Evolutionary conservation across 805 yeast genomes (phyloP), one percentile per base, ranked within the genome.

Genomic region (Barnettozyma populi): DNA sequence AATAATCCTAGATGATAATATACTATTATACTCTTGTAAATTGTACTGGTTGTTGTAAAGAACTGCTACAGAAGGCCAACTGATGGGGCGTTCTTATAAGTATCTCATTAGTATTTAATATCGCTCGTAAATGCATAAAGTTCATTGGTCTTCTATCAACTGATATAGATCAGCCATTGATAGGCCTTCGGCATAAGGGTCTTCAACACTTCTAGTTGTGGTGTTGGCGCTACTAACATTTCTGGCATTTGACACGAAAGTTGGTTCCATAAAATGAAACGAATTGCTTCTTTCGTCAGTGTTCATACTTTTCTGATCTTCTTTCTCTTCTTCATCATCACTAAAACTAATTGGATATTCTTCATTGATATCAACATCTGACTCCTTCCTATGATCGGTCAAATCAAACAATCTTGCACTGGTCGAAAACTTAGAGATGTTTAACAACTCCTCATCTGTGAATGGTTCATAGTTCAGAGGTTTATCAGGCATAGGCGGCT

Each of bases 401-500:
- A 41, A 34, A 36, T 54, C 59, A 18, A 38, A 46, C 16, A 49
- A 44, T 47, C 58, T 51, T 20, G 52, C 46, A 51, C 41, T 61
- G 49, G 43, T 62, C n/a, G 21, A 9, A 13, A 47, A n/a, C 44
- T 25, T 48, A 20, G 53, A 53, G 46, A 24, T 59, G 48, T 31
- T 57, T 51, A 54, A 65, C 49, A 48, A 64, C 57, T 69, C 67
- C 47, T 62, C 61, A 4, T 60, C 55, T 10, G 64, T 57, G 27
- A 75, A 64, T 1, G 74, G 71, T n/a, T 70, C 71, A 51, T 71
- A 64, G 36, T 71, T 73, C 51, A 65, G 54, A 23, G 84, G 84
- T 6, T 66, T 59, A 50, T 74, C 71, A 2, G 73, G 70, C 21
- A 71, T 52, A 20, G 69, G 74, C 3, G 63, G 64, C 25, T 61